Conservation (phyloP, 2,329 filamentous ascomycete genomes). For the Bipolaris cookei region DNA sequence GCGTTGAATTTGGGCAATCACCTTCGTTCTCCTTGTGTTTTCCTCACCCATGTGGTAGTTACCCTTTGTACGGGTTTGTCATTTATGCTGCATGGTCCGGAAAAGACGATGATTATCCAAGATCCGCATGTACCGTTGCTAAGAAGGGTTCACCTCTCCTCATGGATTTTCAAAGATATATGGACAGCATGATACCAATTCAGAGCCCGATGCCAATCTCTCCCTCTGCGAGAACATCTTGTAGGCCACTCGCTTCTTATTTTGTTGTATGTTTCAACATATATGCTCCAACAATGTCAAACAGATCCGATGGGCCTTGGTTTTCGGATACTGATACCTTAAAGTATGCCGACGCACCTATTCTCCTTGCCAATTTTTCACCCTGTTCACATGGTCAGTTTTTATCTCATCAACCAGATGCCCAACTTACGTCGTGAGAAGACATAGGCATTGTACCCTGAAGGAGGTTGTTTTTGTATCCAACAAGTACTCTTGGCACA, state of each 20-base stretch:
- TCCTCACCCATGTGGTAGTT: too few species aligned
- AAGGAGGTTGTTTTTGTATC: slow-evolving; percentile 23
- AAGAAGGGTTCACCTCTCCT: background rate
- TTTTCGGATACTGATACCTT: slow-evolving; percentile 20
- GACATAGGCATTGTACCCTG: background rate
- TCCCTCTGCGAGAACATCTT: background rate
- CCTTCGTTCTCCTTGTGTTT: too few species aligned
- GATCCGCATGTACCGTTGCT: background rate
- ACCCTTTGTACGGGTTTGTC: too few species aligned
- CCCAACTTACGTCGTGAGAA: background rate
- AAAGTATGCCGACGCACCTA: slow-evolving; percentile 24
- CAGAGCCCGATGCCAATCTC: background rate
- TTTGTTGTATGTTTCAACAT: background rate
- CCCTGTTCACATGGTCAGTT: slow-evolving; percentile 7
- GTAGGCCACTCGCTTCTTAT: background rate
- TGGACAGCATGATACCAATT: background rate
- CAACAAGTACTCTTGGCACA: slow-evolving; percentile 24
- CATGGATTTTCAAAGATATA: background rate
- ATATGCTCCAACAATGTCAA: slow-evolving; percentile 17
- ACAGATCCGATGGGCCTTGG: slow-evolving; percentile 20
- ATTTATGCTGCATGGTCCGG: too few species aligned
- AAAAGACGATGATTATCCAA: background rate
- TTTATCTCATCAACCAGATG: background rate
- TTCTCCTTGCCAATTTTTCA: slow-evolving; percentile 21
- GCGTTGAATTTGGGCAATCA: too few species aligned